Evolutionary conservation across 305 asterid species (phyloP), one percentile per base, ranked within the genome.

Genomic region (Solanum hybrid): DNA sequence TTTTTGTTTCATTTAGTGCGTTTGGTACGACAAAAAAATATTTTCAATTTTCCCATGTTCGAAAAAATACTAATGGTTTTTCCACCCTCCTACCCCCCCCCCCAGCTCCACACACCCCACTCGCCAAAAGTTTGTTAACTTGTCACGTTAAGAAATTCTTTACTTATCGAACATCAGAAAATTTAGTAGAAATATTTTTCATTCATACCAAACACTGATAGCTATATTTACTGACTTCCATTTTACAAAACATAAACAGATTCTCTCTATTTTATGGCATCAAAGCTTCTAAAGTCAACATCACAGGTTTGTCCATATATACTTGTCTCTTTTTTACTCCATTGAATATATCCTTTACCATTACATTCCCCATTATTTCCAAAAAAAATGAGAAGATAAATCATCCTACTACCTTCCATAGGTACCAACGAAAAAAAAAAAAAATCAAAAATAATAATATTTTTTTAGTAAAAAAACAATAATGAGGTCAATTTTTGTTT

Each of bases 221-320:
- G 14, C 88, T 56, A 85, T 31, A 85, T 19, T 56, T 85, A 85
- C 77, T 85, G 45, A 56, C 12, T 85, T 85, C 7, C 32, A 15
- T 56, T 22, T 60, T 60, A 32, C 14, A 56, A 31, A 77, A 6
- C 31, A 85, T 85, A 0, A 56, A 37, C 98, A 96, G 99, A 97
- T 94, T 96, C 99, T 90, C 89, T 97, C 78, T 97, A 92, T 91
- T 97, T 97, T 91, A 88, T 97, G 94, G 99, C 99, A 90, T 94
- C 99, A 84, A 97, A 95, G 92, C 91, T 97, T 93, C 98, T 97
- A 87, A 97, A 97, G 91, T 93, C 99, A 51, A 95, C 95, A 90
- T 94, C 99, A 92, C 98, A 97, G 98, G 99, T 97, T 93, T 90
- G 96, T 90, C 93, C 75, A 82, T 26, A 60, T 91, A 86, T 87